Conservation (phyloP, 2,329 filamentous ascomycete species). For the Clarireedia homoeocarpa region DNA sequence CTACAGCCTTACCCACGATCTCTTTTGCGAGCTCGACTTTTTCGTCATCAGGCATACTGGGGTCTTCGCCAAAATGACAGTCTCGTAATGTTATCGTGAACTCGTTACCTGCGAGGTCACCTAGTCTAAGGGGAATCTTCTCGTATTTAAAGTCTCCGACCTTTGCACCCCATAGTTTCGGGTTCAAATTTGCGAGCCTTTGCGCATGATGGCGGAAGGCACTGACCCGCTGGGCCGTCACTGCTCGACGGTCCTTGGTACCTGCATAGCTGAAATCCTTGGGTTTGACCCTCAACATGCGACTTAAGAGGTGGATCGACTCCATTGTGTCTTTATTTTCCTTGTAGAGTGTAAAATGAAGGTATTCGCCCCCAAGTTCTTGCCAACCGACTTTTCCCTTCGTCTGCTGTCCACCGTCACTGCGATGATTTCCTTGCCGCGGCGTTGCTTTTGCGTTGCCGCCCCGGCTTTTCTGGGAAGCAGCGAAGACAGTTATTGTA, state of each 20-base stretch:
- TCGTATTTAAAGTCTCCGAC: conserved; percentile 80
- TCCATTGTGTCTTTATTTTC: conserved; percentile 63
- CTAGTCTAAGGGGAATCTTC: conserved; percentile 65
- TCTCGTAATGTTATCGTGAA: conserved; percentile 89
- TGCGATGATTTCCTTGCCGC: conserved; percentile 5
- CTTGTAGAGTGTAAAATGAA: conserved; percentile 71
- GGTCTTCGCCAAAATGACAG: conserved; percentile 51
- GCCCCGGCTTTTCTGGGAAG: conserved; percentile 23
- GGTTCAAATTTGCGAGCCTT: conserved; percentile 57
- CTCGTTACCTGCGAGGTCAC: conserved; percentile 81
- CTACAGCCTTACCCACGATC: conserved; percentile 51
- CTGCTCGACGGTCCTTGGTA: conserved; percentile 64
- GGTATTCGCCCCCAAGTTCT: conserved; percentile 58
- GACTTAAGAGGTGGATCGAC: conserved; percentile 52
- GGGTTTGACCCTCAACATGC: conserved; percentile 48
- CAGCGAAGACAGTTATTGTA: conserved; percentile 48
- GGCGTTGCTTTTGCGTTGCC: conserved; percentile 14
- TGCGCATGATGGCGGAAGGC: conserved; percentile 51
- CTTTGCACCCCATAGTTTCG: conserved; percentile 49
- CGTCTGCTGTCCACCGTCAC: conserved; percentile 15
- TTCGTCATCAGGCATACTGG: conserved; percentile 39
- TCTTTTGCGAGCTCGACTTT: conserved; percentile 37
- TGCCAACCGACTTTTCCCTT: conserved; percentile 48
- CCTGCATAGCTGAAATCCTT: conserved; percentile 61
- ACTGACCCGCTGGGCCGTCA: conserved; percentile 59